phyloP scores from a whole-genome alignment of 768 basidiomycete species.

The Amylocystis lapponica region DNA sequence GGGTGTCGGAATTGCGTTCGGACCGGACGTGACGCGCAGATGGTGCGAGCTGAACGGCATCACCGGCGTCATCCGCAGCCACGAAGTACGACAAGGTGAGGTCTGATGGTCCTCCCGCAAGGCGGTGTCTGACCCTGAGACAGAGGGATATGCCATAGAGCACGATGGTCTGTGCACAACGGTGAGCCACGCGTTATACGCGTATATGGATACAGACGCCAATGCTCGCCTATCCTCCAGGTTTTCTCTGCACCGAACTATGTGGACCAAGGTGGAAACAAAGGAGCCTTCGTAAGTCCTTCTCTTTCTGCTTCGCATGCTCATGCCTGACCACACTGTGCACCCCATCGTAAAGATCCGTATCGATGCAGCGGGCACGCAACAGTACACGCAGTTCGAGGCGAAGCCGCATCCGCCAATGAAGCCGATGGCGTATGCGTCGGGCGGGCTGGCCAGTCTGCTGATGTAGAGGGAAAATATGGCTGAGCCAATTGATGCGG shows the following conservation, averaged over 20 bases:
- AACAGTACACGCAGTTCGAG: constrained; percentile 76
- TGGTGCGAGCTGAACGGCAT: constrained; percentile 89
- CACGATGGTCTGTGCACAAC: constrained; percentile 94
- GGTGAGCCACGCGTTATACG: constrained; percentile 36
- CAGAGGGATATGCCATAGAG: constrained; percentile 92
- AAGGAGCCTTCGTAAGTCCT: constrained; percentile 78
- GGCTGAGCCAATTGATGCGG: too few species aligned
- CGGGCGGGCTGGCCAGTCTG: constrained; percentile 58
- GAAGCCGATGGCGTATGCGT: constrained; percentile 89
- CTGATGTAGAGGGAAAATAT: constrained; percentile 62
- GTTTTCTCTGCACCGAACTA: constrained; percentile 96
- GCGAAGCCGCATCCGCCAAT: constrained; percentile 84
- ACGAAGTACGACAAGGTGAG: constrained; percentile 91
- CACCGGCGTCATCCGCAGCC: constrained; percentile 87
- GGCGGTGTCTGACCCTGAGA: background rate
- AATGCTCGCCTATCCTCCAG: constrained; percentile 32
- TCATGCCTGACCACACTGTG: constrained; percentile 1
- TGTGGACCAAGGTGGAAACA: constrained; percentile 87
- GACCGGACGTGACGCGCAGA: constrained; percentile 84
- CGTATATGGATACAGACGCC: too few species aligned
- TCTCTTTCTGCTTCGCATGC: background rate
- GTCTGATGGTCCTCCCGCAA: constrained; percentile 1
- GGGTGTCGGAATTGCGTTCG: constrained; percentile 96
- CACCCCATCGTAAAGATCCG: constrained; percentile 62
- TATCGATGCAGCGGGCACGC: constrained; percentile 70